Conservation (phyloP, 2,329 filamentous ascomycete species). For the Diaporthe sp. region DNA sequence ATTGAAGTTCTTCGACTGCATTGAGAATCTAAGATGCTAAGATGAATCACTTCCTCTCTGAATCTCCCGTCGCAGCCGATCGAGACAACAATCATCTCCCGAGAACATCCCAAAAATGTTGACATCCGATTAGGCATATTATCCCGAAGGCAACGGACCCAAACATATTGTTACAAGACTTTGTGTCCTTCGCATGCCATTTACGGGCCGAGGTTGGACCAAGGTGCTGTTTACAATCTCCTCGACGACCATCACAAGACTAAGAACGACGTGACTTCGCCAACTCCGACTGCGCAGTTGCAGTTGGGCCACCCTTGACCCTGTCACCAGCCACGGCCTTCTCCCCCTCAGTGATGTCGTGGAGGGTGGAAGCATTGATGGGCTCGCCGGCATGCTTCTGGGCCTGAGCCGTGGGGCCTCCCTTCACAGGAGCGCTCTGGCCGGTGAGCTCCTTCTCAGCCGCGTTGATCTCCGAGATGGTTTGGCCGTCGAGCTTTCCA, state of each 20-base stretch:
- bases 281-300: conserved; percentile 51
- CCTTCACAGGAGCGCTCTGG: conserved; percentile 48
- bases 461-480: conserved; percentile 54
- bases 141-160: not conserved
- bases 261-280: conserved; percentile 38
- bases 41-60: no score
- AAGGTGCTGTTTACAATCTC: not conserved
- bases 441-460: conserved; percentile 55
- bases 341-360: conserved; percentile 57
- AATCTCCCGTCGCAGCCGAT: not conserved
- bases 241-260: not conserved
- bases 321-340: conserved; percentile 52
- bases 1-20: not conserved
- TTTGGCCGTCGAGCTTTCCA: conserved; percentile 44
- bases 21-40: not conserved
- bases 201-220: not conserved
- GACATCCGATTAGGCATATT: no score
- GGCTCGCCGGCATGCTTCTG: conserved; percentile 52
- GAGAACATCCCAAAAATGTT: no score
- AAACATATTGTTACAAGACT: not conserved
- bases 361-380: conserved; percentile 50
- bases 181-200: not conserved
- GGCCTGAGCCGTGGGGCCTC: conserved; percentile 55
- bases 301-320: conserved; percentile 53
- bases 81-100: not conserved